Base-by-base conservation (phyloP, 2,329 filamentous ascomycete species). In the Colletotrichum plurivorum region DNA sequence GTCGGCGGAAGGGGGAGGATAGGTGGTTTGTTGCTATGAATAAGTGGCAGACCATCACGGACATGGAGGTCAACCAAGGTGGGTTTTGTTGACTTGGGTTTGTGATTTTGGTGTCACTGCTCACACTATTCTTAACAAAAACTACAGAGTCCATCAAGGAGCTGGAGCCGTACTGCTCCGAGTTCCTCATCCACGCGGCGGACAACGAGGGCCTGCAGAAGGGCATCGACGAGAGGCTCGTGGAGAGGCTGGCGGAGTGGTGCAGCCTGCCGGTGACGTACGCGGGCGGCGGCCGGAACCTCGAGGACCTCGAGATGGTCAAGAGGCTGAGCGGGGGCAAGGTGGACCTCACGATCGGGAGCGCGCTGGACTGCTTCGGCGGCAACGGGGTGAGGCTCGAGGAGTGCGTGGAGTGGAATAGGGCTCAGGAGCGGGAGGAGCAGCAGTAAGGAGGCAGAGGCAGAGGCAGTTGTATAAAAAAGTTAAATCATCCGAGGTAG, bases 21-120 rank as follows among this genome's bases (percentile, higher is more conserved):
- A 91, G 84, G 46, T 99, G 96, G 96, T 94, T 93, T 76, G 96
- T 99, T n/a, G 95, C 96, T 63, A 99, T 97, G 92, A 94, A 99
- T 81, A 97, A 97, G 80, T 99, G 96, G 96, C 96, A 98, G 85
- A 97, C 94, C 1, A 92, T 98, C 64, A 98, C 96, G 1, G 94
- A 98, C 76, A 97, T 97, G 90, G 94, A 98, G 78, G 90, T 99
- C 72, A 95, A 92, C 72, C 85, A 93, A 86, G 93, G 95, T 62
- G 48, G 39, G 59, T 59, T n/a, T 45, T 27, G 31, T 31, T 53
- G 9, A 39, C 15, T n/a, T 25, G 46, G 67, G 45, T 10, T 10
- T 63, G 60, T 46, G 15, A 20, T 57, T 59, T 31, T 15, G 9
- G 46, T 5, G n/a, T n/a, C 18, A 18, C 18, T 20, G n/a, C 9